These are phyloP conservation scores for Daldinia bambusicola DNA, from an alignment of 495 filamentous ascomycete genomes.

Conservation along the genomic window DNA sequence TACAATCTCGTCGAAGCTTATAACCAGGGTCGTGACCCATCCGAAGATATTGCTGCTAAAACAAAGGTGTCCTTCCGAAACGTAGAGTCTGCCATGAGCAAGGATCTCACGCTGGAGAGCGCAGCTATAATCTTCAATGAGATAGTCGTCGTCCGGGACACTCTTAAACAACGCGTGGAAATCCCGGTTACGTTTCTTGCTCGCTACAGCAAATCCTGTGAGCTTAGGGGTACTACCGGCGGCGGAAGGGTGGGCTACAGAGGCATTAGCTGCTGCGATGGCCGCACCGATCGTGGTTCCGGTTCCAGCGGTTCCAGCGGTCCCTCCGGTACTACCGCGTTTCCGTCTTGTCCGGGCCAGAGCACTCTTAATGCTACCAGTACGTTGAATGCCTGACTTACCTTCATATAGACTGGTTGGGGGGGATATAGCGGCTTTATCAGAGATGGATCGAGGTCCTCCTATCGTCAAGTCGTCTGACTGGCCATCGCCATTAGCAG, in stretches of 20 bases:
- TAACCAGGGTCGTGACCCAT: constrained; percentile 96
- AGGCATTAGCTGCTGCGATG: constrained; percentile 70
- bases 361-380: constrained; percentile 83
- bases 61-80: constrained; percentile 97
- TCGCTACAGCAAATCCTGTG: constrained; percentile 96
- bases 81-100: constrained; percentile 90
- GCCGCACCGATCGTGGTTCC: constrained; percentile 70
- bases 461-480: constrained; percentile 47
- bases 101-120: constrained; percentile 96
- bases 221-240: constrained; percentile 73
- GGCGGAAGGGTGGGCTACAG: constrained; percentile 70
- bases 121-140: constrained; percentile 99
- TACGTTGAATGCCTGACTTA: constrained; percentile 72
- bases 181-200: constrained; percentile 93
- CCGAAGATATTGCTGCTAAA: constrained; percentile 99
- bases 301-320: constrained; percentile 48
- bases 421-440: constrained; percentile 66
- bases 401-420: constrained; percentile 75
- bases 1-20: constrained; percentile 97
- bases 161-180: constrained; percentile 95
- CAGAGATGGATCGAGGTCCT: constrained; percentile 57
- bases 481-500: constrained; percentile 37
- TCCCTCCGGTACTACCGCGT: constrained; percentile 77
- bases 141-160: constrained; percentile 96
- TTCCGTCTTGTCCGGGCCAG: constrained; percentile 71